Base-by-base conservation (phyloP, 768 basidiomycete species). In the Lepiota venenata region DNA sequence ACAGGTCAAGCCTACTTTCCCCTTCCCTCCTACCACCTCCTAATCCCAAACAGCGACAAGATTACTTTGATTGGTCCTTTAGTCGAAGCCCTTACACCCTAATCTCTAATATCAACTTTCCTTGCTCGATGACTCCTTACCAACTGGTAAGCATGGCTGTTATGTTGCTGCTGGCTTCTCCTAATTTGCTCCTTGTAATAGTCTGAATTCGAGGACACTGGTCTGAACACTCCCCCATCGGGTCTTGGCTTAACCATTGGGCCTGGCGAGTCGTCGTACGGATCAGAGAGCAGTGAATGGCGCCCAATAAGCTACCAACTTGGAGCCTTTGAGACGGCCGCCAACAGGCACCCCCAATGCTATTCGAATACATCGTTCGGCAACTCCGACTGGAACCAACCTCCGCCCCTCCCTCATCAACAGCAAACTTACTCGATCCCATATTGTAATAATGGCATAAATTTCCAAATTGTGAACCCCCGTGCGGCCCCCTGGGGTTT, bases 231-330 rank as follows among this genome's bases (percentile, higher is more conserved):
- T 48, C 11, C 53, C 29, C 39, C 39, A 22, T 40, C 53, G 5
- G 32, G 46, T 5, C 39, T 36, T 22, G 53, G 38, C 20, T 40
- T 55, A 25, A 41, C 48, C 14, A 48, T 29, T 18, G 29, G 39
- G 15, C 36, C 25, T n/a, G 9, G 2, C 22, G 39, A 55, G 12
- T 40, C 53, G 11, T 43, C 47, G 5, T 55, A 55, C 39, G 46
- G 53, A 55, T 55, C 53, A 36, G 47, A 41, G 6, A 9, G 18
- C 8, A 55, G 7, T 15, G 46, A 48, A 25, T 55, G 53, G 53
- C 53, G 32, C 32, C 39, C 46, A 20, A 27, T 32, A 11, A 32
- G 9, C 14, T 48, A 48, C 27, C 46, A 47, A 14, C 46, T 42
- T 18, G 32, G 39, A 27, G 36, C 43, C 7, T 48, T 47, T 21